Evolutionary conservation across 495 filamentous ascomycete species (phyloP).

Genomic region (Penicillium angulare): DNA sequence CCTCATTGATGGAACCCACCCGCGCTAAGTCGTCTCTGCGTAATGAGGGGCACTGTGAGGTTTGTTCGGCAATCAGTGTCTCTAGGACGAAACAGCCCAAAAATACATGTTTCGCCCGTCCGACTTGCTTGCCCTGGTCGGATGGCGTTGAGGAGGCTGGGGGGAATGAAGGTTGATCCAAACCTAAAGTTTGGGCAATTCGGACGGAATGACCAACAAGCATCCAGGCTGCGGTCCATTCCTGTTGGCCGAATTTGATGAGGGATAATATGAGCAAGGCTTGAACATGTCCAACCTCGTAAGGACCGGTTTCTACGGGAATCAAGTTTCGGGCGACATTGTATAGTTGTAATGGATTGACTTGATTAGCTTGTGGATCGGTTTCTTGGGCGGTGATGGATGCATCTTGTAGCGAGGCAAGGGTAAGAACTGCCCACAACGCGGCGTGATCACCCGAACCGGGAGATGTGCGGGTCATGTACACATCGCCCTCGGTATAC

Average conservation of each 20-base stretch:
- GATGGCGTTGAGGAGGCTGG: conserved; percentile 4
- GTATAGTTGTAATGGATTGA: conserved; percentile 45
- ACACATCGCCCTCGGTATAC: conserved; percentile 40
- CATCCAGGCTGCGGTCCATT: conserved; percentile 56
- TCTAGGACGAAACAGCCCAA: conserved; percentile 66
- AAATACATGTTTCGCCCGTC: conserved; percentile 50
- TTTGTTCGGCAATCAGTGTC: conserved; percentile 55
- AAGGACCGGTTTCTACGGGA: conserved; percentile 50
- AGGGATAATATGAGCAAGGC: conserved; percentile 61
- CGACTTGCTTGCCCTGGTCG: conserved; percentile 22
- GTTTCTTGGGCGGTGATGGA: conserved; percentile 39
- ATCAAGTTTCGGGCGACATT: conserved; percentile 53
- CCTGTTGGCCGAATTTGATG: conserved; percentile 54
- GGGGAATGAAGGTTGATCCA: conserved; percentile 24
- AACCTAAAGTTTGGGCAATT: conserved; percentile 46
- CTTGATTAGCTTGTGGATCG: conserved; percentile 12
- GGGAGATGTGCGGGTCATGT: conserved; percentile 20
- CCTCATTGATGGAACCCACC: conserved; percentile 51
- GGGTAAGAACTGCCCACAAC: conserved; percentile 60
- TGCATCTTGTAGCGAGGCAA: conserved; percentile 48
- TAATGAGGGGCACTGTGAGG: conserved; percentile 51
- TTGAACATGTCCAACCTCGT: conserved; percentile 60
- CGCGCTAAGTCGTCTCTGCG: conserved; percentile 43
- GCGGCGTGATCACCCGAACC: conserved; percentile 57
- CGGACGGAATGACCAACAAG: conserved; percentile 61